Percentiles rank a stretch among this genome's conserved stretches.
Evolutionary conservation across 768 basidiomycete genomes (phyloP).

Genomic region (Boletus speciosus): DNA sequence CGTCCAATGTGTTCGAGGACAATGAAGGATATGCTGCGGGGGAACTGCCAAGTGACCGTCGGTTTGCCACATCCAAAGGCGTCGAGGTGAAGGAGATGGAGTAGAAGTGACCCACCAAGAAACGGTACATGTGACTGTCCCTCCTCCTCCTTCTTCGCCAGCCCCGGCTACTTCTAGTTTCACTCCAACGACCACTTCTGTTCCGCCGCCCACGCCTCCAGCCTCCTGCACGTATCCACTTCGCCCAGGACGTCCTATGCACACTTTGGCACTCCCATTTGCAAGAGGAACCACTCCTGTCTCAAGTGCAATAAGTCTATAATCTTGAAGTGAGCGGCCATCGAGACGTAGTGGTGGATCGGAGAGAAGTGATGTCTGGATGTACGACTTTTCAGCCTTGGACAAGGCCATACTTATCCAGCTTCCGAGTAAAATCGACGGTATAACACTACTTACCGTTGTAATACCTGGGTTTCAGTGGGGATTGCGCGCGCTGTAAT

Average conservation of each 20-base stretch:
- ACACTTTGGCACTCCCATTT: slow-evolving; percentile 78
- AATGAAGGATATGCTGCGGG: slow-evolving; percentile 77
- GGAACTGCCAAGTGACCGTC: slow-evolving; percentile 51
- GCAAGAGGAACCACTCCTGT: slow-evolving; percentile 77
- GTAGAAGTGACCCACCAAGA: slow-evolving; percentile 61
- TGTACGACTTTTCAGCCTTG: slow-evolving; percentile 78
- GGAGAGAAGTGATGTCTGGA: slow-evolving; percentile 60
- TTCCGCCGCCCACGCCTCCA: slow-evolving; percentile 69
- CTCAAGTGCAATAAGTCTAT: slow-evolving; percentile 66
- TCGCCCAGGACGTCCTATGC: slow-evolving; percentile 62
- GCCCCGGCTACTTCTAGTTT: slow-evolving; percentile 72
- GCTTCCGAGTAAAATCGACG: too few relatives aligned
- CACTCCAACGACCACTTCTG: slow-evolving; percentile 73
- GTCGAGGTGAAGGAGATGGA: slow-evolving; percentile 1
- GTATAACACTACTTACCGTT: too few relatives aligned
- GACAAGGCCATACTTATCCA: slow-evolving; percentile 40
- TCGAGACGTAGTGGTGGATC: slow-evolving; percentile 68
- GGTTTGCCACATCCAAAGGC: neutral
- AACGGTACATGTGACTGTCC: slow-evolving; percentile 63
- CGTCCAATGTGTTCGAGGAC: slow-evolving; percentile 61
- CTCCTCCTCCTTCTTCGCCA: slow-evolving; percentile 53
- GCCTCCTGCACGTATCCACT: slow-evolving; percentile 76
- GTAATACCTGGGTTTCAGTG: too few relatives aligned
- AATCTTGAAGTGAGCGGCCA: slow-evolving; percentile 66
- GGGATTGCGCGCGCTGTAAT: too few relatives aligned